A percentile compares a stretch with the other conserved stretches of the same genome.
These are phyloP conservation scores for Emmonsia crescens DNA, from an alignment of 2,329 filamentous ascomycete genomes.

Conservation along the genomic window DNA sequence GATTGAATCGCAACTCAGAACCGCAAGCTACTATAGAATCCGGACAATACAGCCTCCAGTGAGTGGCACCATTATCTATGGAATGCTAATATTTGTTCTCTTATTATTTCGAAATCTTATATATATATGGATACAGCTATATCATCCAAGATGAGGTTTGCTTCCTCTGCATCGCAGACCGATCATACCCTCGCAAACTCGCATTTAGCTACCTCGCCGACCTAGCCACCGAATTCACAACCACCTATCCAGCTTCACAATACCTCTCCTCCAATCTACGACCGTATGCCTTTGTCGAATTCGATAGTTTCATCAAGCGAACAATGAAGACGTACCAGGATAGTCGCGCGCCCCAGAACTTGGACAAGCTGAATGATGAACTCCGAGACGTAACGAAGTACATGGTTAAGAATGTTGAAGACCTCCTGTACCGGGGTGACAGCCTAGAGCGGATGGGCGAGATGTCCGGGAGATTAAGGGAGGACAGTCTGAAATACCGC, in stretches of 20 bases:
- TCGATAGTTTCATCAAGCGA: conserved; percentile 91
- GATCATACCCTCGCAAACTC: conserved; percentile 91
- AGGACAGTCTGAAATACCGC: conserved; percentile 91
- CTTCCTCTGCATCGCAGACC: conserved; percentile 89
- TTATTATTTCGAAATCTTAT: conserved; percentile 2
- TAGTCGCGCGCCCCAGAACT: conserved; percentile 77
- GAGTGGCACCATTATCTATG: conserved; percentile 24
- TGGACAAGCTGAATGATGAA: conserved; percentile 93
- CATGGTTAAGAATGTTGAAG: conserved; percentile 99
- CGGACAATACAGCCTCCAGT: conserved; percentile 76
- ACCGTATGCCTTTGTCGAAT: conserved; percentile 94
- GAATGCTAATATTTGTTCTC: background rate
- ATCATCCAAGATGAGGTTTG: conserved; percentile 71
- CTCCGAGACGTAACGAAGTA: conserved; percentile 95
- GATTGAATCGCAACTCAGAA: conserved; percentile 79
- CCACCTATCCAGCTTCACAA: conserved; percentile 63
- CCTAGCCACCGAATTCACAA: conserved; percentile 80
- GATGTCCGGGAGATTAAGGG: conserved; percentile 72
- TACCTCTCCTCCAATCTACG: conserved; percentile 65
- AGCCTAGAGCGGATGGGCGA: conserved; percentile 95
- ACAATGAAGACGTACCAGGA: conserved; percentile 93
- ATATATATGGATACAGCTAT: conserved; percentile 51
- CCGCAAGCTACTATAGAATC: conserved; percentile 87
- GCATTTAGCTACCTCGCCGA: conserved; percentile 97
- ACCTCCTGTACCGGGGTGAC: conserved; percentile 88